Base-by-base conservation (phyloP, 2,329 filamentous ascomycete species). In the Bipolaris victoriae region DNA sequence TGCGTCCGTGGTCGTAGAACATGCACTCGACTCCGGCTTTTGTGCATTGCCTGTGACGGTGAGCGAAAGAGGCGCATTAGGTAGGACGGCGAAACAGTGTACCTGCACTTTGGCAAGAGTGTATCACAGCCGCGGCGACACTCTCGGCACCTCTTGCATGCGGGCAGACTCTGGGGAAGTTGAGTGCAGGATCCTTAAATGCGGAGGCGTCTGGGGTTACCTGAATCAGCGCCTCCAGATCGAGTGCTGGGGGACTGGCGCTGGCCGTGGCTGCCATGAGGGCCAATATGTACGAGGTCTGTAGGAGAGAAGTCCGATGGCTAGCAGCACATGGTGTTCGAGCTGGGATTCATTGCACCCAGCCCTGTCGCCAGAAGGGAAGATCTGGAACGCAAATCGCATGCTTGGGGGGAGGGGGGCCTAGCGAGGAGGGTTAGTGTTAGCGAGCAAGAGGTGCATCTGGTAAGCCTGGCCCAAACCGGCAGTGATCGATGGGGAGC, bases 101-200 rank as follows among this genome's bases (percentile, higher is more conserved):
- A 69, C 70, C 68, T 67, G 67, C 73, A 76, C 51, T 71, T 73
- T 48, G 73, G 73, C 22, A 76, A 67, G 39, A 69, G 58, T n/a
- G 72, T 73, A 60, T 75, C 72, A 64, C 72, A 75, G 44, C 72
- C 72, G 41, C 72, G 70, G 50, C 73, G 70, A 55, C 71, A 74
- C 31, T 76, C 71, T 33, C 73, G 67, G 61, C 72, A 75, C 52
- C 72, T 61, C 54, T 73, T 73, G 57, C 72, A 76, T 51, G 72
- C 72, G 45, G 72, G 72, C 33, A 75, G 65, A 51, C 63, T 68
- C 68, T 70, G 56, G 48, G 43, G 26, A 35, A 33, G 51, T 57
- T 65, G 45, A 65, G 57, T 47, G 54, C 49, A 40, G 37, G 51
- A 13, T 44, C 29, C 16, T 26, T 16, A 35, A 41, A 37, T 18